phyloP scores from a whole-genome alignment of 2,329 filamentous ascomycete genomes.

The Talaromyces islandicus region DNA sequence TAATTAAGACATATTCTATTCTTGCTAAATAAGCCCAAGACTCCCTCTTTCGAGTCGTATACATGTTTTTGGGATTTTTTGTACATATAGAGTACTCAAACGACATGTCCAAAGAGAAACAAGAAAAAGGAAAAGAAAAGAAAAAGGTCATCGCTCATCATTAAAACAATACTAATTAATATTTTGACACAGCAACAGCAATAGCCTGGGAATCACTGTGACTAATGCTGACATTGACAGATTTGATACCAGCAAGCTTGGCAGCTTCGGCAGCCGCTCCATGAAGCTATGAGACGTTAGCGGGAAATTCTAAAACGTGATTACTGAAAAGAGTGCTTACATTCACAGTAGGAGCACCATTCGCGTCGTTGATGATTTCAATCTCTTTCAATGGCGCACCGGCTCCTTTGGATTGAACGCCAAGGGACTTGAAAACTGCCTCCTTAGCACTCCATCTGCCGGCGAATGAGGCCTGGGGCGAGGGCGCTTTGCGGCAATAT shows the following conservation, averaged over 20 bases:
- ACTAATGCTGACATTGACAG: slow-evolving; percentile 87
- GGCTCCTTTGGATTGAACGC: slow-evolving; percentile 77
- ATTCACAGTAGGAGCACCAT: slow-evolving; percentile 74
- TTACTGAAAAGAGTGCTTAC: slow-evolving; percentile 53
- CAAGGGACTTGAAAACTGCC: slow-evolving; percentile 94
- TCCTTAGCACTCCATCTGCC: slow-evolving; percentile 97
- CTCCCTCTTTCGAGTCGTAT: neutral
- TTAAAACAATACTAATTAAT: slow-evolving; percentile 28
- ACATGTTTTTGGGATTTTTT: neutral
- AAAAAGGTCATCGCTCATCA: slow-evolving; percentile 12
- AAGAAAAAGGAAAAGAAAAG: slow-evolving; percentile 1
- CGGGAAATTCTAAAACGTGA: neutral
- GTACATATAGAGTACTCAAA: slow-evolving; percentile 16
- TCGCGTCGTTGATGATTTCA: slow-evolving; percentile 77
- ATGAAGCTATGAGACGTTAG: slow-evolving; percentile 60
- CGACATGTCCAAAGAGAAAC: slow-evolving; percentile 12
- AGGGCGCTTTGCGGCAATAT: slow-evolving; percentile 76
- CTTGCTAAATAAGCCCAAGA: neutral
- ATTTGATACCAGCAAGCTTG: slow-evolving; percentile 79
- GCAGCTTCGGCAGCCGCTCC: slow-evolving; percentile 79
- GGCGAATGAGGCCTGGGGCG: slow-evolving; percentile 83
- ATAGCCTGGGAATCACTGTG: slow-evolving; percentile 93
- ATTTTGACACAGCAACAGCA: slow-evolving; percentile 80
- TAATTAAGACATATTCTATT: neutral
- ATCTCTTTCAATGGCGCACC: slow-evolving; percentile 91